phyloP scores from a whole-genome alignment of 179 eudicot genomes.

The Silene coronaria region DNA sequence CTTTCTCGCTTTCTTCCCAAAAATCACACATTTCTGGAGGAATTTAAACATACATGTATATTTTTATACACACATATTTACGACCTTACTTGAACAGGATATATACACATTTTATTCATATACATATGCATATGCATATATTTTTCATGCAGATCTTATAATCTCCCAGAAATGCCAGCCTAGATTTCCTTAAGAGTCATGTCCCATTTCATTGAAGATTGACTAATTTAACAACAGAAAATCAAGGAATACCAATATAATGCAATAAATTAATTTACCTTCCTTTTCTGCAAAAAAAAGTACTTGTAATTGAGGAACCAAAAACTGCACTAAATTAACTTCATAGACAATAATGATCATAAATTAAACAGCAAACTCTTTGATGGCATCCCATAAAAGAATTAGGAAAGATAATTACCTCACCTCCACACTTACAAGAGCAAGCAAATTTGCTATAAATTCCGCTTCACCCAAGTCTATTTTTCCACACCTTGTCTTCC shows the following conservation, averaged over 20 bases:
- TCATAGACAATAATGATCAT: background rate
- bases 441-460: conserved; percentile 10
- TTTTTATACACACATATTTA: background rate
- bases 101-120: background rate
- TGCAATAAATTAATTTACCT: conserved; percentile 10
- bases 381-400: conserved; percentile 12
- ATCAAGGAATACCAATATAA: conserved; percentile 14
- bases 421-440: background rate
- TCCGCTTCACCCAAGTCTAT: background rate
- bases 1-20: conserved; percentile 19
- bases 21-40: background rate
- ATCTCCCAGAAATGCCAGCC: conserved; percentile 14
- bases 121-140: background rate
- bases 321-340: conserved; percentile 14
- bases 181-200: conserved; percentile 15
- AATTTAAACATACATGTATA: background rate
- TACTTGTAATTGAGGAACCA: conserved; percentile 1
- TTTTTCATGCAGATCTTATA: background rate
- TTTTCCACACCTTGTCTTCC: conserved; percentile 7
- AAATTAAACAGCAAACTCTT: conserved; percentile 20
- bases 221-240: background rate
- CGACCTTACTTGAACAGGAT: too few species aligned
- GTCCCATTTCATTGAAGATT: conserved; percentile 2
- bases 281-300: conserved; percentile 4
- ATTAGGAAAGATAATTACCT: conserved; percentile 1